These are phyloP conservation scores for Pisolithus microcarpus DNA, from an alignment of 768 basidiomycete genomes.

Conservation along the genomic window DNA sequence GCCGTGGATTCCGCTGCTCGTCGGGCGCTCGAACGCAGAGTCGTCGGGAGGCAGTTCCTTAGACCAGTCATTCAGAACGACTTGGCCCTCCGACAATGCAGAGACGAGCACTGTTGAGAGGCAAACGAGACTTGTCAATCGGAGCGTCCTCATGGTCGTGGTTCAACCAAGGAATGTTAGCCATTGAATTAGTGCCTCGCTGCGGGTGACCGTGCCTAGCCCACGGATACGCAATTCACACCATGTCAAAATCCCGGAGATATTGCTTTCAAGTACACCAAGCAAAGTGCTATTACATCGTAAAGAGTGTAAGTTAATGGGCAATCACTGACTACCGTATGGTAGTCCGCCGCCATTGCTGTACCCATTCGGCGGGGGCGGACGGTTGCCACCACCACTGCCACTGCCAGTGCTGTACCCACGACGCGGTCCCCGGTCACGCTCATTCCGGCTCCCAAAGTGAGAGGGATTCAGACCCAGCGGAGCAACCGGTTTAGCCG, in stretches of 20 bases:
- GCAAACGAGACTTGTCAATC: slow-evolving; percentile 29
- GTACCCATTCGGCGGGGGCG: slow-evolving; percentile 4
- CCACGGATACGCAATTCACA: background rate
- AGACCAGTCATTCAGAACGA: slow-evolving; percentile 26
- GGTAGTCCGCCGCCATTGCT: background rate
- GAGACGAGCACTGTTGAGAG: slow-evolving; percentile 31
- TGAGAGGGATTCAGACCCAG: slow-evolving; percentile 3
- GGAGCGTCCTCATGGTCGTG: slow-evolving; percentile 35
- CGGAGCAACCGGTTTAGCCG: slow-evolving; percentile 18
- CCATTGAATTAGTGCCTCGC: no score
- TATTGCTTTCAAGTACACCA: no score
- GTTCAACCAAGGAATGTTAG: background rate
- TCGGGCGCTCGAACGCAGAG: slow-evolving; percentile 25
- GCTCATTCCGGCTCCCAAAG: background rate
- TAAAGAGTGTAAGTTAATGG: background rate
- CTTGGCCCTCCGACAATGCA: slow-evolving; percentile 36
- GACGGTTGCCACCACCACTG: slow-evolving; percentile 7
- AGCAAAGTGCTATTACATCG: background rate
- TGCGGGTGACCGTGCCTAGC: background rate
- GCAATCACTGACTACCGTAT: background rate
- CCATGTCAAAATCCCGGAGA: background rate
- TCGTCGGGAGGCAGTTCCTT: background rate
- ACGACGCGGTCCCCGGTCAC: slow-evolving; percentile 1
- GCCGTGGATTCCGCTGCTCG: slow-evolving; percentile 46
- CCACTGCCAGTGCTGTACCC: slow-evolving; percentile 4